These are phyloP conservation scores for Metarhizium brunneum DNA, from an alignment of 2,329 filamentous ascomycete species.

Conservation along the genomic window DNA sequence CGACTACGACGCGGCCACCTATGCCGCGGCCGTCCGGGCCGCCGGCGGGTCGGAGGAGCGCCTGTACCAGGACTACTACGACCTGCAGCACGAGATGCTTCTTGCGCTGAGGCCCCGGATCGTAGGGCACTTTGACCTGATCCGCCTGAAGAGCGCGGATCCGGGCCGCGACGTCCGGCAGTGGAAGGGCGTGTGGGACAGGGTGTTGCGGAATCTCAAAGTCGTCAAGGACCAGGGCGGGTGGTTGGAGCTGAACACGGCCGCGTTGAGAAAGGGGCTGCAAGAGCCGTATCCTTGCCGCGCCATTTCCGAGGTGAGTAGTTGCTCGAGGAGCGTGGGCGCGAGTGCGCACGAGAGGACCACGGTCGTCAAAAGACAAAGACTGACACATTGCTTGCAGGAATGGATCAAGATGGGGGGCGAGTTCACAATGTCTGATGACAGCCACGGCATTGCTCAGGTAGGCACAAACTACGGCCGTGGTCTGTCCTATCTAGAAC, in stretches of 20 bases:
- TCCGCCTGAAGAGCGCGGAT: constrained; percentile 67
- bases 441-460: constrained; percentile 84
- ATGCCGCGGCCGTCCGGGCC: constrained; percentile 36
- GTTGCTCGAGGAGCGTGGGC: too few relatives aligned
- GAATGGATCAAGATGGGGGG: constrained; percentile 66
- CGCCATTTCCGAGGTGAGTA: constrained; percentile 63
- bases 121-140: constrained; percentile 90
- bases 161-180: constrained; percentile 50
- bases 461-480: constrained; percentile 75
- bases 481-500: constrained; percentile 61
- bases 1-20: constrained; percentile 68
- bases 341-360: too few relatives aligned
- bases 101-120: constrained; percentile 60
- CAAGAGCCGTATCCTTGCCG: constrained; percentile 79
- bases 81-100: constrained; percentile 79
- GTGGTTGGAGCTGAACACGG: constrained; percentile 82
- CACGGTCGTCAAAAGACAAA: too few relatives aligned
- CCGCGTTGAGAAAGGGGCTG: constrained; percentile 81
- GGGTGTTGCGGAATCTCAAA: constrained; percentile 63
- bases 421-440: constrained; percentile 84
- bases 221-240: constrained; percentile 66
- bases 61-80: constrained; percentile 81
- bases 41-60: constrained; percentile 50
- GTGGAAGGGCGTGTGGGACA: constrained; percentile 62
- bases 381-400: constrained; percentile 27